Percentiles rank a stretch among this genome's conserved stretches.
Conservation (phyloP, 1,284 basidiomycete species). For the Irpex sp. region DNA sequence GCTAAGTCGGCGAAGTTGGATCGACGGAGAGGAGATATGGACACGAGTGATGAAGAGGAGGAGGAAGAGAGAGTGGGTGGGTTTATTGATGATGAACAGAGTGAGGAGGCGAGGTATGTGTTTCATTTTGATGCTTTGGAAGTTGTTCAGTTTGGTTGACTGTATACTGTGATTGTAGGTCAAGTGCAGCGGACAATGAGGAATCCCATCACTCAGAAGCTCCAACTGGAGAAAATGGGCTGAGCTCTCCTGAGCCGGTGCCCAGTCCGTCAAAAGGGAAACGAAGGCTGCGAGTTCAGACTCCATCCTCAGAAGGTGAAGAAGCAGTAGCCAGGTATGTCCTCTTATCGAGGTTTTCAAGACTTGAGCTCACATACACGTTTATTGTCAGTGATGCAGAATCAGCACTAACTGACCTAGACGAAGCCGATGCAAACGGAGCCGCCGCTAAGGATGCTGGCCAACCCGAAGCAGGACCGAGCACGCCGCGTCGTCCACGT, state of each 20-base stretch:
- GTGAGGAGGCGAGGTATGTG: conserved; percentile 12
- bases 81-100: conserved; percentile 33
- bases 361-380: too few relatives aligned
- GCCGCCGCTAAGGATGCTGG: background rate
- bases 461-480: background rate
- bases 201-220: background rate
- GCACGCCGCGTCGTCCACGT: background rate
- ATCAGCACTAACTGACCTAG: background rate
- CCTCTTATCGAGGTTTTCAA: too few relatives aligned
- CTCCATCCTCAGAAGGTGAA: background rate
- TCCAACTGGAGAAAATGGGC: background rate
- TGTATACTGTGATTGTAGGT: background rate
- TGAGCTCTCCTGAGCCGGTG: background rate
- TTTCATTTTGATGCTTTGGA: too few relatives aligned
- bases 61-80: conserved; percentile 20
- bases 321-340: background rate
- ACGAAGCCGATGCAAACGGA: background rate
- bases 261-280: background rate
- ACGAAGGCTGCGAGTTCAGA: background rate
- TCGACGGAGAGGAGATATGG: conserved; percentile 28
- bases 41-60: conserved; percentile 38
- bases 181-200: background rate
- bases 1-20: conserved; percentile 36
- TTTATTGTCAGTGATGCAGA: background rate
- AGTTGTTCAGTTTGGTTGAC: too few relatives aligned